Evolutionary conservation across 148 eudicot genomes (phyloP).

Genomic region (Silene latifolia): DNA sequence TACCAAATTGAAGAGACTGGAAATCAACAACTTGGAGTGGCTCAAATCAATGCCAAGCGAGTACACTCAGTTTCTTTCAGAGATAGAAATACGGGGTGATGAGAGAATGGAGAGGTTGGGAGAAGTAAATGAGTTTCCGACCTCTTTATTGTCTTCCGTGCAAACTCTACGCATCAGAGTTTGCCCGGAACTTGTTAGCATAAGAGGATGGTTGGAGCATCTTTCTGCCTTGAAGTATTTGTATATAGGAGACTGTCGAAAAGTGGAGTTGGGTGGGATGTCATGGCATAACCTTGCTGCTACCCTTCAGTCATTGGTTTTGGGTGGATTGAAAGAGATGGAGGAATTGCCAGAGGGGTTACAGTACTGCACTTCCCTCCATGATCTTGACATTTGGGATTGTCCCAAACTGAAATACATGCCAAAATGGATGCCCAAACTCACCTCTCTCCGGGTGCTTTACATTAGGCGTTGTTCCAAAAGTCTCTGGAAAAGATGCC

Average conservation of each 20-base stretch:
- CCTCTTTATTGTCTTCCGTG: slow-evolving; percentile 13
- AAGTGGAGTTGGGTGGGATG: not conserved
- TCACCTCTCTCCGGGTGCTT: slow-evolving; percentile 4
- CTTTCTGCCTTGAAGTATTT: slow-evolving; percentile 1
- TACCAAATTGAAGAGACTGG: not conserved
- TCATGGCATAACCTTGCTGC: not conserved
- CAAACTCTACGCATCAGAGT: not conserved
- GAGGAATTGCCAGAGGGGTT: slow-evolving; percentile 5
- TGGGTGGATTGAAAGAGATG: not conserved
- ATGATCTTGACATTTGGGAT: not conserved
- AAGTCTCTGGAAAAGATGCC: slow-evolving; percentile 1
- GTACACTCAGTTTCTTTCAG: not conserved
- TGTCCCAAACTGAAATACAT: not conserved
- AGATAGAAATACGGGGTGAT: not conserved
- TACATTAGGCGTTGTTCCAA: not conserved
- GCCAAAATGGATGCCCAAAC: slow-evolving; percentile 16
- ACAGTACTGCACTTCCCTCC: slow-evolving; percentile 11
- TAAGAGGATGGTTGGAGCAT: slow-evolving; percentile 17
- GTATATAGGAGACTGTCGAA: fast-evolving
- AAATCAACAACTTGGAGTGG: no score
- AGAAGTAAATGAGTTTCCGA: not conserved
- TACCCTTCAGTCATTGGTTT: not conserved
- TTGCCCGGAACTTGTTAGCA: no score
- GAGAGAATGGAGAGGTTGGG: no score
- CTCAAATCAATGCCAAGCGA: not conserved